phyloP scores from a whole-genome alignment of 768 basidiomycete genomes.

The Leucosporidium scottii region DNA sequence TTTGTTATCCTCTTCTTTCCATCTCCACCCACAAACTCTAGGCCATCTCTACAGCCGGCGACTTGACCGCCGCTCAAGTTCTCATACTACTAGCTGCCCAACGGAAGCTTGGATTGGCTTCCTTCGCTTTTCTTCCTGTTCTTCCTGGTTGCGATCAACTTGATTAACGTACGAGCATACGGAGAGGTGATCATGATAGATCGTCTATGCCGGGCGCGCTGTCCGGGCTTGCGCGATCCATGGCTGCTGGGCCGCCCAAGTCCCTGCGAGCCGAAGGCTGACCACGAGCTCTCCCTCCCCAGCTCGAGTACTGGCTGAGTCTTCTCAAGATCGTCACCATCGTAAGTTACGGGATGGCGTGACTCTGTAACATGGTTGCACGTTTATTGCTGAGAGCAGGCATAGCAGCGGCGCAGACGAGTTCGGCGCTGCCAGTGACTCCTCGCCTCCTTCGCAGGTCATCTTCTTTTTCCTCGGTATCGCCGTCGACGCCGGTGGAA shows the following conservation, averaged over 20 bases:
- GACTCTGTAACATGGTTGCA: no score
- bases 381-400: no score
- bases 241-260: no score
- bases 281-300: background rate
- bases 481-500: constrained; percentile 54
- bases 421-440: no score
- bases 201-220: no score
- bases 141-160: constrained; percentile 55
- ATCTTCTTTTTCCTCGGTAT: constrained; percentile 50
- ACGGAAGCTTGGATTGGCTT: constrained; percentile 15
- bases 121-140: constrained; percentile 38
- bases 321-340: constrained; percentile 41
- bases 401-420: no score
- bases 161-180: constrained; percentile 29
- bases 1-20: background rate
- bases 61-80: constrained; percentile 26
- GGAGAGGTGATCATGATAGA: constrained; percentile 33
- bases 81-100: constrained; percentile 26
- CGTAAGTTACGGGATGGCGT: background rate
- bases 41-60: constrained; percentile 19
- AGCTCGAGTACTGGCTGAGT: constrained; percentile 37
- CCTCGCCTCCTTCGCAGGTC: background rate
- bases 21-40: background rate
- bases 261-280: background rate
- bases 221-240: no score